A percentile compares a stretch with the other conserved stretches of the same genome.
phyloP scores from a whole-genome alignment of 2,329 filamentous ascomycete species.

The Microsporum ferrugineum region DNA sequence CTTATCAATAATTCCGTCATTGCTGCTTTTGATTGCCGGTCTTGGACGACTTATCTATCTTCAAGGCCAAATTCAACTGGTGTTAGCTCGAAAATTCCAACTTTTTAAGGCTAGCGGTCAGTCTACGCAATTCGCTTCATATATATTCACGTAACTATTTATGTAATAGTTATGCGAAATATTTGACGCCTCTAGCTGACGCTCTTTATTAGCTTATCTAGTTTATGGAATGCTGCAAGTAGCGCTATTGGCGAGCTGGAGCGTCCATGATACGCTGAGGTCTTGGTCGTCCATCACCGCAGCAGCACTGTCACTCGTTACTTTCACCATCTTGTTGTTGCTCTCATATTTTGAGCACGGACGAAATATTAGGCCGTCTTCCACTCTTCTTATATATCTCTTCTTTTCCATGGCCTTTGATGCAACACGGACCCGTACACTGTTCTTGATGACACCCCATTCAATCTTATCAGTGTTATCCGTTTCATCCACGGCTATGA shows the following conservation, averaged over 20 bases:
- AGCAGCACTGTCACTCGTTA: not conserved
- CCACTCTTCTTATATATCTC: constrained; percentile 33
- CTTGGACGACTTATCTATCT: not conserved
- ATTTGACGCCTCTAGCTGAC: not conserved
- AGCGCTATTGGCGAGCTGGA: not conserved
- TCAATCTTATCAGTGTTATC: not conserved
- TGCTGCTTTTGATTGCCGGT: not conserved
- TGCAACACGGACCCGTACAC: constrained; percentile 27
- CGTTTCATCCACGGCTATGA: not conserved
- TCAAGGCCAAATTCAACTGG: not conserved
- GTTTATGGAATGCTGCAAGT: not conserved
- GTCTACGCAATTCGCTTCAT: not conserved
- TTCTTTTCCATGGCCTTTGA: constrained; percentile 33
- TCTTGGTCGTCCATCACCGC: not conserved
- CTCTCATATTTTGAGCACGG: constrained; percentile 26
- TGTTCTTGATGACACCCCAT: not conserved
- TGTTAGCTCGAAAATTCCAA: not conserved
- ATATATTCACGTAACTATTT: not conserved
- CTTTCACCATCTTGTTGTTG: not conserved
- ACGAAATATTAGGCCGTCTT: constrained; percentile 30
- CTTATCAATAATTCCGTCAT: constrained; percentile 11
- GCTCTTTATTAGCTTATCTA: not conserved
- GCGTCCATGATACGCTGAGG: not conserved
- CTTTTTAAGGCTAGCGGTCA: not conserved
- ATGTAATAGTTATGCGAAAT: not conserved